Conservation (phyloP, 1,139 yeast genomes). For the Lodderomyces parapsilosis region DNA sequence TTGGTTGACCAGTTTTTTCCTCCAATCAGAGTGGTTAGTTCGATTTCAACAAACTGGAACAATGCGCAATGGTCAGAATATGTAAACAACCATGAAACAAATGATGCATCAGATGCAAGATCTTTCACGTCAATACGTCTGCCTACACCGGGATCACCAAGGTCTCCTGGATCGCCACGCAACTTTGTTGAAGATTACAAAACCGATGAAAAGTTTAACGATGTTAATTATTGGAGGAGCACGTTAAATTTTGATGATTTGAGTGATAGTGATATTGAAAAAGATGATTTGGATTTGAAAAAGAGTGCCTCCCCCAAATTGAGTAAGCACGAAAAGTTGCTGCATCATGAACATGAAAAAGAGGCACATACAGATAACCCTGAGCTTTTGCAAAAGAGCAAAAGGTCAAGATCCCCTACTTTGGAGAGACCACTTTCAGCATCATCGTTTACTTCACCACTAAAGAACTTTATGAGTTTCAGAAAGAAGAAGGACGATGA, state of each 20-base stretch:
- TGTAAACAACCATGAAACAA: slow-evolving; percentile 17
- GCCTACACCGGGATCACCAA: slow-evolving; percentile 10
- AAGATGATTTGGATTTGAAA: slow-evolving; percentile 6
- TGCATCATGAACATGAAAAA: slow-evolving; percentile 5
- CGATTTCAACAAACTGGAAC: slow-evolving; percentile 39
- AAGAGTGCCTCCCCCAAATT: slow-evolving; percentile 19
- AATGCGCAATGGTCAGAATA: slow-evolving; percentile 37
- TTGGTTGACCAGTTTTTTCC: slow-evolving; percentile 98
- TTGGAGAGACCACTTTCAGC: slow-evolving; percentile 35
- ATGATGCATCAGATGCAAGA: slow-evolving; percentile 7
- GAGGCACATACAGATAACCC: slow-evolving; percentile 30
- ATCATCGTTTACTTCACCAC: slow-evolving; percentile 42
- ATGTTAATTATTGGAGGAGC: slow-evolving; percentile 89
- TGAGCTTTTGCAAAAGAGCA: slow-evolving; percentile 8
- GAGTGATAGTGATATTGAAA: slow-evolving; percentile 29
- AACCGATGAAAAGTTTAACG: slow-evolving; percentile 69
- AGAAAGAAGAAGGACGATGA: slow-evolving; percentile 24
- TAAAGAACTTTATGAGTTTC: slow-evolving; percentile 43
- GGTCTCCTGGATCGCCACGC: slow-evolving; percentile 24
- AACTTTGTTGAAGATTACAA: slow-evolving; percentile 22
- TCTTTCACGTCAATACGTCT: slow-evolving; percentile 15
- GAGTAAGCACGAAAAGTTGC: slow-evolving; percentile 17
- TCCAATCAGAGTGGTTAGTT: slow-evolving; percentile 54
- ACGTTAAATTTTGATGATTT: slow-evolving; percentile 68
- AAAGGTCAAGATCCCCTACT: slow-evolving; percentile 10